These are phyloP conservation scores for Aureobasidium sp. DNA, from an alignment of 2,329 filamentous ascomycete genomes.

Conservation along the genomic window DNA sequence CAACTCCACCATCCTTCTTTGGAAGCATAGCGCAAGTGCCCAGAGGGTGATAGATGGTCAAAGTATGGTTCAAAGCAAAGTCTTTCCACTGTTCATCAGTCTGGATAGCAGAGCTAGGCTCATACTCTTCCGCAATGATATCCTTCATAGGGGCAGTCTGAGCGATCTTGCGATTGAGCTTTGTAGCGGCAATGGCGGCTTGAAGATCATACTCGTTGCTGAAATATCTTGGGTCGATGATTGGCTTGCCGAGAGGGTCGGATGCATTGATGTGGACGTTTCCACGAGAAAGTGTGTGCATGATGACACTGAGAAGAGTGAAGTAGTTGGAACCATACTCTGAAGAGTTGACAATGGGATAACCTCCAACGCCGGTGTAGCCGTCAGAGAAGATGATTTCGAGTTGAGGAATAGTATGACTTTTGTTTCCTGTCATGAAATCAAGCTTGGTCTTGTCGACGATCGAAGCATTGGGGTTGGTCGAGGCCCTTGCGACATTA, in stretches of 20 bases:
- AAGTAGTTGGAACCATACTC: constrained; percentile 21
- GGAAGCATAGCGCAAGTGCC: constrained; percentile 27
- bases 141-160: constrained; percentile 23
- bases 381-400: constrained; percentile 26
- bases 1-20: constrained; percentile 24
- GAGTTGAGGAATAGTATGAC: constrained; percentile 18
- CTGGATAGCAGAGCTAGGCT: constrained; percentile 19
- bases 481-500: constrained; percentile 30
- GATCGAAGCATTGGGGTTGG: constrained; percentile 24
- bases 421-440: constrained; percentile 6
- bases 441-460: constrained; percentile 23
- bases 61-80: constrained; percentile 23
- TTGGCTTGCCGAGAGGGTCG: constrained; percentile 23
- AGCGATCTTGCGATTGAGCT: constrained; percentile 28
- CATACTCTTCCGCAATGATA: constrained; percentile 27
- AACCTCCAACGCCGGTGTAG: constrained; percentile 27
- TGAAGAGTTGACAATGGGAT: constrained; percentile 20
- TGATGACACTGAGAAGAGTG: constrained; percentile 28
- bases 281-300: constrained; percentile 26
- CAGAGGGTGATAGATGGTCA: constrained; percentile 27
- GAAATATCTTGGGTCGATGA: constrained; percentile 30
- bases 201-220: constrained; percentile 24
- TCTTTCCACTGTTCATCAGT: constrained; percentile 21
- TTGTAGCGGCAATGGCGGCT: constrained; percentile 25
- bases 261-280: constrained; percentile 27